Percentiles rank a stretch among this genome's conserved stretches.
Evolutionary conservation across 129 eudicot genomes (phyloP).

Genomic region (Helianthus tuberosus): DNA sequence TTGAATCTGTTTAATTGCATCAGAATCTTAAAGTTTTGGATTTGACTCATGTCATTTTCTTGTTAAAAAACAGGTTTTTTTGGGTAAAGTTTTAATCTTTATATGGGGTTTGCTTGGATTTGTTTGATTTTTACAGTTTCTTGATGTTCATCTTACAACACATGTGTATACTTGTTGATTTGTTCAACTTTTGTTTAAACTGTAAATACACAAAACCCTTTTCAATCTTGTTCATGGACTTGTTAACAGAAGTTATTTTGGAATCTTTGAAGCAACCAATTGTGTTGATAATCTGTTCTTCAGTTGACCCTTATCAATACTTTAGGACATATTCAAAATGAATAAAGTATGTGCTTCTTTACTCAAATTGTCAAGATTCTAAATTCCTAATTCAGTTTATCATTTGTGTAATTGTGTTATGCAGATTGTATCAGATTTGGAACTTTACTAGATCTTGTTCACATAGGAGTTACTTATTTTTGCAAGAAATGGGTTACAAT

Average conservation of each 20-base stretch:
- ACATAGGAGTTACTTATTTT: constrained; percentile 41
- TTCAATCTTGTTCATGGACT: constrained; percentile 12
- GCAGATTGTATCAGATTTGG: constrained; percentile 34
- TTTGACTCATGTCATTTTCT: too few species aligned
- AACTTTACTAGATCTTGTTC: constrained; percentile 1
- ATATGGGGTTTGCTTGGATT: not conserved
- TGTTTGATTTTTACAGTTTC: constrained; percentile 9
- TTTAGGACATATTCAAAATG: too few species aligned
- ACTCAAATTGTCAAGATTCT: constrained; percentile 22
- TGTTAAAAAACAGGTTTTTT: not conserved
- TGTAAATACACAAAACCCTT: constrained; percentile 9
- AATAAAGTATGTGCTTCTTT: constrained; percentile 23
- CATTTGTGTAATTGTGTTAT: constrained; percentile 13
- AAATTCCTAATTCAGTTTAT: constrained; percentile 5
- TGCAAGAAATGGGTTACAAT: too few species aligned
- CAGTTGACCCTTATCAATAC: constrained; percentile 20
- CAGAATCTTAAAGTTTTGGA: not conserved
- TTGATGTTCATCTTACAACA: not conserved
- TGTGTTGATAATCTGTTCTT: constrained; percentile 20
- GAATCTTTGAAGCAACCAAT: constrained; percentile 12
- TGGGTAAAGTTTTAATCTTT: constrained; percentile 7
- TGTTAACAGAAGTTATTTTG: constrained; percentile 4
- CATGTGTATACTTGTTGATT: not conserved
- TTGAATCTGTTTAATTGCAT: too few species aligned
- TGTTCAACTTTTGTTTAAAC: constrained; percentile 13